A percentile compares a stretch with the other conserved stretches of the same genome.
Conservation (phyloP, 768 basidiomycete species). For the Ramaria sp. region DNA sequence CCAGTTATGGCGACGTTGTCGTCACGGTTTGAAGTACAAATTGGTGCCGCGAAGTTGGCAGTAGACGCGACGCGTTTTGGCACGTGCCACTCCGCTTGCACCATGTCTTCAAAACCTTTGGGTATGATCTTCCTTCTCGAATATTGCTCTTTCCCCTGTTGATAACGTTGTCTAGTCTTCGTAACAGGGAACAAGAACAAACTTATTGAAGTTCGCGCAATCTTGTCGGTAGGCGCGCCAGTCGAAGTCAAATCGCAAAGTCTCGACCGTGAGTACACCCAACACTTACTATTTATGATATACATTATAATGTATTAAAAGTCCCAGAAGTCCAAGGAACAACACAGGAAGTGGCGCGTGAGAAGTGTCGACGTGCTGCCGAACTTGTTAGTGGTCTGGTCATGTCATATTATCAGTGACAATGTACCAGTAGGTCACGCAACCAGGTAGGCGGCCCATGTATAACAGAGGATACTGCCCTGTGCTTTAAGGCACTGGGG, state of each 20-base stretch:
- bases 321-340: constrained; percentile 94
- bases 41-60: not conserved
- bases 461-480: constrained; percentile 89
- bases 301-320: constrained; percentile 19
- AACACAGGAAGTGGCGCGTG: constrained; percentile 79
- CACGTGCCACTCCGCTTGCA: not conserved
- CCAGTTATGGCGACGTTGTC: not conserved
- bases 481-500: constrained; percentile 80
- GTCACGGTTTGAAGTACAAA: not conserved
- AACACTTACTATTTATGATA: not conserved
- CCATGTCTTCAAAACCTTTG: constrained; percentile 1
- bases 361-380: constrained; percentile 80
- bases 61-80: not conserved
- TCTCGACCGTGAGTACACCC: constrained; percentile 58
- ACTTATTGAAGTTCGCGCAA: constrained; percentile 76
- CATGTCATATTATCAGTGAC: not conserved
- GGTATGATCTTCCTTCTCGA: not conserved
- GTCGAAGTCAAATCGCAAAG: constrained; percentile 70
- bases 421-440: not conserved
- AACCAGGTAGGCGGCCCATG: constrained; percentile 39
- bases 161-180: constrained; percentile 47
- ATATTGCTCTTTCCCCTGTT: not conserved
- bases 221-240: constrained; percentile 57
- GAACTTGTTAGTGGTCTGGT: constrained; percentile 49
- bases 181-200: constrained; percentile 95